A percentile compares a stretch with the other conserved stretches of the same genome.
Conservation (phyloP, 345 rosid genomes). For the Corchorus olitorius region DNA sequence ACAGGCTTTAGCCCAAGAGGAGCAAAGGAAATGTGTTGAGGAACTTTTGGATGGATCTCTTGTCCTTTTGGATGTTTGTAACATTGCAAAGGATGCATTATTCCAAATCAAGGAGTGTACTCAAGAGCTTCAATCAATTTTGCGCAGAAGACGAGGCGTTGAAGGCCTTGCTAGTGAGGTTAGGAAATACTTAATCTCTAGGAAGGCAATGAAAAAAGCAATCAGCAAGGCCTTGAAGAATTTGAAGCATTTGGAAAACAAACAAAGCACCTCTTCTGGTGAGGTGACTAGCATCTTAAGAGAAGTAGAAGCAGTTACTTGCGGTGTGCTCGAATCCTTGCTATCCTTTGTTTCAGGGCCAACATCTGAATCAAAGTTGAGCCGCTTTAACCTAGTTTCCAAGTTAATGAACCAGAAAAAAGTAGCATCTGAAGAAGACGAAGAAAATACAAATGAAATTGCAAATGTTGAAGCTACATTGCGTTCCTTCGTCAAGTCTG, state of each 20-base stretch:
- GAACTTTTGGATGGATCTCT: constrained; percentile 34
- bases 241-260: constrained; percentile 29
- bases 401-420: constrained; percentile 34
- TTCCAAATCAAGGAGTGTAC: background rate
- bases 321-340: constrained; percentile 34
- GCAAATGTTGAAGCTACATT: too few relatives aligned
- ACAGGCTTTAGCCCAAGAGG: constrained; percentile 26
- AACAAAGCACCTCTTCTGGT: background rate
- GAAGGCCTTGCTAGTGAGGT: too few relatives aligned
- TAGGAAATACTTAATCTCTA: background rate
- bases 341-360: constrained; percentile 38
- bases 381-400: too few relatives aligned
- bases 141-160: too few relatives aligned
- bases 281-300: constrained; percentile 21
- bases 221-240: constrained; percentile 37
- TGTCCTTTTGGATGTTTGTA: constrained; percentile 31
- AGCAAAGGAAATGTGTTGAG: constrained; percentile 10
- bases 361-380: constrained; percentile 29
- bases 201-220: constrained; percentile 45
- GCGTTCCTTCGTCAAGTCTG: constrained; percentile 1
- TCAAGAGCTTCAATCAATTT: too few relatives aligned
- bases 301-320: constrained; percentile 33
- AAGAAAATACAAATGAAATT: too few relatives aligned
- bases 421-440: constrained; percentile 29
- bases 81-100: constrained; percentile 35